phyloP scores from a whole-genome alignment of 1,139 yeast species.

The Lodderomyces orthopsilosis region DNA sequence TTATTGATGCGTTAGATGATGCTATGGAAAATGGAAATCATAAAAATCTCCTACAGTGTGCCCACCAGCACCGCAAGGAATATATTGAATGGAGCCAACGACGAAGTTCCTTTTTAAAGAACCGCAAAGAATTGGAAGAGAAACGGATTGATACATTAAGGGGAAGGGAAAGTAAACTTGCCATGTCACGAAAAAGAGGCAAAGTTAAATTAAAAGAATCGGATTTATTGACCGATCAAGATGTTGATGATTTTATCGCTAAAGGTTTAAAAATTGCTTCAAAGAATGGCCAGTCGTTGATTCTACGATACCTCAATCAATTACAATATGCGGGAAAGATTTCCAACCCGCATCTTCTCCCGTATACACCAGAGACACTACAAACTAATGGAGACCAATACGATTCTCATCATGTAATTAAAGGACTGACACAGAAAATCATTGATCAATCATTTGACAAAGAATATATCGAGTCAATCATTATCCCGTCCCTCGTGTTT shows the following conservation, averaged over 20 bases:
- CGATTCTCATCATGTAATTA: conserved; percentile 6
- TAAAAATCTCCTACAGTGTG: conserved; percentile 5
- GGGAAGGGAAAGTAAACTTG: conserved; percentile 9
- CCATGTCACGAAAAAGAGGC: conserved; percentile 2
- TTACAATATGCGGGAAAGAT: conserved; percentile 25
- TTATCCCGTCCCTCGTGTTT: conserved; percentile 38
- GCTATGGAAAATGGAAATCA: background rate
- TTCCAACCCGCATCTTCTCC: conserved; percentile 36
- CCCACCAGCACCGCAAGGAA: conserved; percentile 2
- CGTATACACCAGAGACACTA: conserved; percentile 23
- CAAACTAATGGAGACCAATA: conserved; percentile 8
- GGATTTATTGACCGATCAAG: conserved; percentile 3
- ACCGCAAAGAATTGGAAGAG: conserved; percentile 5
- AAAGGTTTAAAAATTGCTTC: conserved; percentile 7
- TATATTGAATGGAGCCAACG: conserved; percentile 6
- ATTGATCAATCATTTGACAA: conserved; percentile 25
- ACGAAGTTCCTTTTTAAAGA: conserved; percentile 6
- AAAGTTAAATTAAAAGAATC: background rate
- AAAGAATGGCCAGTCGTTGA: conserved; percentile 13
- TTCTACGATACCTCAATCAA: conserved; percentile 29
- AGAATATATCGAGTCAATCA: conserved; percentile 31
- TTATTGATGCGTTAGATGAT: conserved; percentile 9
- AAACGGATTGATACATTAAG: conserved; percentile 6
- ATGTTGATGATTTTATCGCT: conserved; percentile 5
- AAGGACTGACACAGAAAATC: conserved; percentile 6